These are phyloP conservation scores for Emergomyces pasteurianus DNA, from an alignment of 2,329 filamentous ascomycete genomes.

Conservation along the genomic window DNA sequence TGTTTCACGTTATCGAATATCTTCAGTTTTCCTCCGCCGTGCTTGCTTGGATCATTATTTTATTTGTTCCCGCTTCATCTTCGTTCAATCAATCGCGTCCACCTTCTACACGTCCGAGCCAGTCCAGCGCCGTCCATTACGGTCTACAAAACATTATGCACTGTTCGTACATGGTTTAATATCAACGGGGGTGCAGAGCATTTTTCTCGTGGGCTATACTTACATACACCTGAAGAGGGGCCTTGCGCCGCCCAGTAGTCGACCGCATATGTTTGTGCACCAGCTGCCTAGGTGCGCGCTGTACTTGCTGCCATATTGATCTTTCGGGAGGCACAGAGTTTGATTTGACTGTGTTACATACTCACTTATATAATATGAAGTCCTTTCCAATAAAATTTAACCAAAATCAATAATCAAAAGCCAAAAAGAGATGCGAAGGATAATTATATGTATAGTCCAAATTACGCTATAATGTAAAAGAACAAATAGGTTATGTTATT, in stretches of 20 bases:
- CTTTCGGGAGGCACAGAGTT: background rate
- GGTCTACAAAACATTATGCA: background rate
- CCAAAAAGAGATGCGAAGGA: background rate
- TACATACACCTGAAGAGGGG: background rate
- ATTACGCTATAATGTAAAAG: background rate
- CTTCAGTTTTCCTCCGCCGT: background rate
- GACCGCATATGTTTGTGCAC: background rate
- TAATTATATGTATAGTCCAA: background rate
- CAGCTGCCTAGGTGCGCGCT: background rate
- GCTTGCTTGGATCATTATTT: background rate
- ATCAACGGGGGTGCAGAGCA: background rate
- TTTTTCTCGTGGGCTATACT: background rate
- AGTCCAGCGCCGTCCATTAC: background rate
- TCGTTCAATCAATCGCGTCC: background rate
- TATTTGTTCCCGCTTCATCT: background rate
- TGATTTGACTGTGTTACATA: background rate
- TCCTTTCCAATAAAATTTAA: background rate
- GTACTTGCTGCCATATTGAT: background rate
- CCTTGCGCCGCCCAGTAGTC: background rate
- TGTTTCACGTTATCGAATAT: background rate
- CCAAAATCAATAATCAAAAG: background rate
- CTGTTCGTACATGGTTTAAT: background rate
- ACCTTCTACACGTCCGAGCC: background rate
- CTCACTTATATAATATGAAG: background rate
- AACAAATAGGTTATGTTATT: background rate